Base-by-base conservation (phyloP, 768 basidiomycete genomes). In the Russula dissimulans region DNA sequence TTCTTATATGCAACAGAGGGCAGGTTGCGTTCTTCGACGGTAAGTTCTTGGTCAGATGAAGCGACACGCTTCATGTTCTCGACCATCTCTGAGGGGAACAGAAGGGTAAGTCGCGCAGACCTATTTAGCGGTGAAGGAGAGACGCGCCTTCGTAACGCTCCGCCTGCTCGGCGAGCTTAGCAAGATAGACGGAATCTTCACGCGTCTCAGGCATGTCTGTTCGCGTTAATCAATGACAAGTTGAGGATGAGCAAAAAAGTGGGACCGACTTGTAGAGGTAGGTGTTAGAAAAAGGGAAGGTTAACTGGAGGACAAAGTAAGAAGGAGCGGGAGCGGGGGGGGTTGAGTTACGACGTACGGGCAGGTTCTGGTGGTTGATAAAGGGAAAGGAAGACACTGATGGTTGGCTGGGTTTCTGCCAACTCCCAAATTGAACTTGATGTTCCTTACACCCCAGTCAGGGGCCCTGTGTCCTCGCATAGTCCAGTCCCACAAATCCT, bases 101-200 rank as follows among this genome's bases (percentile, higher is more conserved):
- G 49, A 59, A 65, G 45, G 61, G 54, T n/a, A 43, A 56, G 38
- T 64, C 62, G 56, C 53, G n/a, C 2, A 43, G 48, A 61, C 43
- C 59, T 45, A 39, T 62, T 58, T 38, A 42, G 53, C 57, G 10
- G 15, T 39, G 54, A 44, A 26, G 6, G 15, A 31, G 56, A 41
- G 31, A 71, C 78, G 52, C 46, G 88, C 95, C 95, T 81, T 97
- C 95, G 74, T 97, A 98, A 53, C 95, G 95, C 83, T 98, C 95
- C 70, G 95, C 95, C 81, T 97, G 94, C 81, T 97, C 94, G 74
- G 93, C 92, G 81, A 97, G 93, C 91, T 98, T 98, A 80, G 95
- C 95, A 78, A 97, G 94, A 84, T 97, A 98, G 77, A 98, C 95
- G 70, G 89, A 92, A 77, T 95, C 91, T 85, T 95, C 93, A 72